Percentiles rank a stretch among this genome's conserved stretches.
Evolutionary conservation across 345 rosid species (phyloP).

Genomic region (Kernera saxatilis): DNA sequence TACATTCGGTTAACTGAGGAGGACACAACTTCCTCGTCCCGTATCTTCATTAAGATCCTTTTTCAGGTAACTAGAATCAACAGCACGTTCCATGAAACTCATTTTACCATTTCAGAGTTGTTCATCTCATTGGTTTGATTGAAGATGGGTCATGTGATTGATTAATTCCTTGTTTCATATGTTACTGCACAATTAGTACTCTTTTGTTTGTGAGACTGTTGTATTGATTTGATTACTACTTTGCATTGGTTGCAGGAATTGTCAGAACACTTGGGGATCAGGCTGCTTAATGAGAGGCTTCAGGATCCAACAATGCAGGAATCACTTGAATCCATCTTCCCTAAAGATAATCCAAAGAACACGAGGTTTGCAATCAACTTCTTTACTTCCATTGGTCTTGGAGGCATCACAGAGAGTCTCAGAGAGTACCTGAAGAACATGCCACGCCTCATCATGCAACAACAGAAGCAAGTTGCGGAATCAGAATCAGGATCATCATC

Average conservation of each 20-base stretch:
- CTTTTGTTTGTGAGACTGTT: neutral
- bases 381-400: conserved; percentile 94
- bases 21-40: conserved; percentile 90
- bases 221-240: neutral
- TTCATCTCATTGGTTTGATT: neutral
- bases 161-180: neutral
- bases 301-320: conserved; percentile 68
- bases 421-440: conserved; percentile 89
- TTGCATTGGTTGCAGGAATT: conserved; percentile 50
- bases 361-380: conserved; percentile 83
- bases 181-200: neutral
- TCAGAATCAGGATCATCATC: conserved; percentile 37
- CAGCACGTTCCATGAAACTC: conserved; percentile 1
- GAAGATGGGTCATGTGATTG: neutral
- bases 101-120: neutral
- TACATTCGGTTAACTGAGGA: conserved; percentile 84
- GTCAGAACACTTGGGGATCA: conserved; percentile 88
- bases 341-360: conserved; percentile 89
- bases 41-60: conserved; percentile 93
- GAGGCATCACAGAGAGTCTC: conserved; percentile 90
- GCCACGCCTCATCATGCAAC: conserved; percentile 95
- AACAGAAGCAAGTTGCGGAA: conserved; percentile 48
- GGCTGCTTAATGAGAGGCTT: conserved; percentile 69
- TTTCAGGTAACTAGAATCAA: conserved; percentile 60
- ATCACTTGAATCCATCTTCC: conserved; percentile 79